Base-by-base conservation (phyloP, 805 yeast species). In the Saccharomyces eubayanus region DNA sequence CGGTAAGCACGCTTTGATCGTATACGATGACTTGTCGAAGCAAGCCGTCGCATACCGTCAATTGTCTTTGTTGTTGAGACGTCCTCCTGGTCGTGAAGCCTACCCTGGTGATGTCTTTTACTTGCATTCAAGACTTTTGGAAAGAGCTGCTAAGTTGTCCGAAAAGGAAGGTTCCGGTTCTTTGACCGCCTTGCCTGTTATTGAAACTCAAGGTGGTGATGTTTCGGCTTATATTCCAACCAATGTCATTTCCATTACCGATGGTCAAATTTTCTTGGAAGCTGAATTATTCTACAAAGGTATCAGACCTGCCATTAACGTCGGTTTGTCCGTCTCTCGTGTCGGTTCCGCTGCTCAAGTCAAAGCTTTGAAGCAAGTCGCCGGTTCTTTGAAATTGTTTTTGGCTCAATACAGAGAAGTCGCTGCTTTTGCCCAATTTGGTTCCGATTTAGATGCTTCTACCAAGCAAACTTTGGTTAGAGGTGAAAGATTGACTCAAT, bases 341-440 rank as follows among this genome's bases (percentile, higher is more conserved):
- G 99, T 94, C 81, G 99, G 99, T 81, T 92, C 98, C 64, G 99
- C 99, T 72, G 99, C 99, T 72, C 99, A 94, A 84, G 98, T 94
- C 71, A 94, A 94, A 85, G 99, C 99, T 78, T 89, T 94, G 95
- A 94, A 94, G 82, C 98, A 94, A 84, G 98, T 94, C 79, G 99
- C 99, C 68, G 99, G 99, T 87, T 94, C 99, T 68, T 87, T 94
- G 81, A 94, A 94, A 80, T 89, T 94, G 78, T 94, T 90, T 97
- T 88, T 94, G 84, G 99, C 99, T 71, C 99, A 94, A 84, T 94
- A 94, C 88, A 91, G 99, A 89, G 99, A 94, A 86, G 99, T 94
- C 71, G 99, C 99, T 75, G 99, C 99, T 72, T 94, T 94, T 78
- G 99, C 99, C 71, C 99, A 94, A 84, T 94, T 94, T 84, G 99